These are phyloP conservation scores for Meripilus lineatus DNA, from an alignment of 1,284 basidiomycete genomes.

Conservation along the genomic window DNA sequence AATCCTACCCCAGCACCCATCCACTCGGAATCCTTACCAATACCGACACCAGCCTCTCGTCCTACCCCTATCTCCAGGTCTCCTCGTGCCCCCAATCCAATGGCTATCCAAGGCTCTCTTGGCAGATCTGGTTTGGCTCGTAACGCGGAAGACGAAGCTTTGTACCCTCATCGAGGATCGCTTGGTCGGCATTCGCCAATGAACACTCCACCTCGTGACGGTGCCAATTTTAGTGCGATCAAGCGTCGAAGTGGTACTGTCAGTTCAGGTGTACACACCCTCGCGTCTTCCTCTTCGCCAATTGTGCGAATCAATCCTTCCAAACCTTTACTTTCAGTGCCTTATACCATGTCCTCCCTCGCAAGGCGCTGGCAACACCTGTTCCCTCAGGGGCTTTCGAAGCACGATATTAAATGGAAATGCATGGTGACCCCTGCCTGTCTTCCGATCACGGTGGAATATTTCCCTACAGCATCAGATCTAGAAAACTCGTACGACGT, in stretches of 20 bases:
- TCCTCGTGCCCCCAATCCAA: conserved; percentile 35
- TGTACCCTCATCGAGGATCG: conserved; percentile 37
- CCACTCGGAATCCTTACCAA: conserved; percentile 17
- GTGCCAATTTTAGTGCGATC: conserved; percentile 41
- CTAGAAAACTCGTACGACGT: conserved; percentile 78
- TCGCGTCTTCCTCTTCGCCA: conserved; percentile 46
- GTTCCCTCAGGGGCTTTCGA: conserved; percentile 71
- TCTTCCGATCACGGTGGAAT: conserved; percentile 90
- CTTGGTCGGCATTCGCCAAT: conserved; percentile 55
- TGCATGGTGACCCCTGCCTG: conserved; percentile 81
- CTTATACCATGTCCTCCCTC: conserved; percentile 63
- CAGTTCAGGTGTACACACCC: conserved; percentile 36
- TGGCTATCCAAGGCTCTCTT: conserved; percentile 48
- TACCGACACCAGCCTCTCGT: conserved; percentile 6
- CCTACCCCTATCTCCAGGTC: conserved; percentile 4
- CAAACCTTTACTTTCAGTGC: conserved; percentile 48
- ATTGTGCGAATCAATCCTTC: conserved; percentile 59
- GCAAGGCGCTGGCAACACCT: conserved; percentile 88
- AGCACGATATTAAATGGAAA: conserved; percentile 92
- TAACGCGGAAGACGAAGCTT: conserved; percentile 52
- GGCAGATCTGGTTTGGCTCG: conserved; percentile 34
- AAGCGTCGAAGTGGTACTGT: conserved; percentile 50
- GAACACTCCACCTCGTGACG: conserved; percentile 64
- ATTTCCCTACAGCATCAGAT: conserved; percentile 75
- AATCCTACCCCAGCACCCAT: conserved; percentile 16